Evolutionary conservation across 495 filamentous ascomycete species (phyloP), one percentile per base, ranked within the genome.

Genomic region (Hypoxylon crocopeplum): DNA sequence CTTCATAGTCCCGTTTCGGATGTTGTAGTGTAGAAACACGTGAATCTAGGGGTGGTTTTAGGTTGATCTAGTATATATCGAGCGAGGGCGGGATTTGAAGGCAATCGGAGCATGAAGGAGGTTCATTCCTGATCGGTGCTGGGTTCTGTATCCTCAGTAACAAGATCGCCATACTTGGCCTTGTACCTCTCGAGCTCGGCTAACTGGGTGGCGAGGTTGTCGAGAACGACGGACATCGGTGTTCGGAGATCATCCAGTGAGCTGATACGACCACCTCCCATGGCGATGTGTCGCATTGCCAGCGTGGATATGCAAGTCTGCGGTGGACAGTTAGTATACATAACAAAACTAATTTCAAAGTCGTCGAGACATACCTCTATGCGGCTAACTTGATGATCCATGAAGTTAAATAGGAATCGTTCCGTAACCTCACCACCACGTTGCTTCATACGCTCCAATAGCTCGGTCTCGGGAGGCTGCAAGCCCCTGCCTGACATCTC

Each of bases 351-450:
- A 21, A 13, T 32, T 48, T 15, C 2, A 0, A 13, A 13, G 19
- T 24, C 7, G 13, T 27, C 24, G 11, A 58, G 30, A 75, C 88
- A 64, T 79, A 94, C 93, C 85, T 99, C 94, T 68, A 99, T 96
- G 52, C 94, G 84, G 53, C 89, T 91, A 51, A 98, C 88, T 76
- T 96, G 91, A 68, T 97, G 93, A 68, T 96, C 93, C 62, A 98
- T 82, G 69, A 98, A 88, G 66, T 89, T 89, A 33, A 93, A 68
- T 64, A 97, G 73, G 67, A 93, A 91, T 16, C 84, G 79, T 75
- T 98, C 94, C 12, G 93, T 89, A 29, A 97, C 80, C 69, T 96
- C 92, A 0, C 91, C 93, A 16, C 89, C 90, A 54, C 87, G 79
- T 51, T 87, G 83, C 77, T 86, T 93, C 79, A 98, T 89, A 59